Percentiles rank a stretch among this genome's conserved stretches.
Evolutionary conservation across 1,139 yeast genomes (phyloP).

Genomic region (Kodamaea plutei): DNA sequence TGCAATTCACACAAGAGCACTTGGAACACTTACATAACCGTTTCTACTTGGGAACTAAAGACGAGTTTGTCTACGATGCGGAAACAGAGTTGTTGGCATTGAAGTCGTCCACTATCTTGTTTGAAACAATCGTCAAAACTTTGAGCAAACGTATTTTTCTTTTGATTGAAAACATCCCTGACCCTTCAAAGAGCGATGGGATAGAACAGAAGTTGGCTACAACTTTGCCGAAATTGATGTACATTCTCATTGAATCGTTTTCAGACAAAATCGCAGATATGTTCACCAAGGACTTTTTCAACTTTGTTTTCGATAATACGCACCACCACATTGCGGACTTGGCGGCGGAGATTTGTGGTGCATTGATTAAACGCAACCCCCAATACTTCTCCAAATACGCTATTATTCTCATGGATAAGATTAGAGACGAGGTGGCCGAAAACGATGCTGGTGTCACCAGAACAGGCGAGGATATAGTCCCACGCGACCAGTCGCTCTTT

Average conservation of each 20-base stretch:
- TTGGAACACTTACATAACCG: conserved; percentile 44
- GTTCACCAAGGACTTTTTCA: conserved; percentile 50
- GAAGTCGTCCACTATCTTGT: conserved; percentile 70
- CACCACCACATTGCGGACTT: conserved; percentile 64
- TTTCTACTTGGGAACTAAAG: conserved; percentile 18
- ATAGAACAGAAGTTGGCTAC: conserved; percentile 53
- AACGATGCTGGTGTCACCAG: conserved; percentile 82
- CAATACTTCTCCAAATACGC: conserved; percentile 41
- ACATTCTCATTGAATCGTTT: conserved; percentile 65
- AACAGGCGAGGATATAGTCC: conserved; percentile 63
- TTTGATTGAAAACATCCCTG: conserved; percentile 75
- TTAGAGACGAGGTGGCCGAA: conserved; percentile 68
- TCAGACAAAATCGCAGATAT: conserved; percentile 58
- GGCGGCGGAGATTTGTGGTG: conserved; percentile 67
- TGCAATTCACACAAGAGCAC: conserved; percentile 69
- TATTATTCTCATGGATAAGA: conserved; percentile 45
- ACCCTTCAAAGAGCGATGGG: conserved; percentile 45
- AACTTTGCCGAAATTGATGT: conserved; percentile 59
- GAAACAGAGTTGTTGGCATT: conserved; percentile 55
- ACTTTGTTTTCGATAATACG: conserved; percentile 58
- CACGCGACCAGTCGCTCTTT: conserved; percentile 72
- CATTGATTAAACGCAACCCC: conserved; percentile 62
- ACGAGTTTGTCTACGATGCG: conserved; percentile 28
- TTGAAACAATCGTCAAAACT: conserved; percentile 55
- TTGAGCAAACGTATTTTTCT: conserved; percentile 60